A percentile compares a stretch with the other conserved stretches of the same genome.
phyloP scores from a whole-genome alignment of 108 stramenopile genomes.

The Cylindrotheca fusiformis region DNA sequence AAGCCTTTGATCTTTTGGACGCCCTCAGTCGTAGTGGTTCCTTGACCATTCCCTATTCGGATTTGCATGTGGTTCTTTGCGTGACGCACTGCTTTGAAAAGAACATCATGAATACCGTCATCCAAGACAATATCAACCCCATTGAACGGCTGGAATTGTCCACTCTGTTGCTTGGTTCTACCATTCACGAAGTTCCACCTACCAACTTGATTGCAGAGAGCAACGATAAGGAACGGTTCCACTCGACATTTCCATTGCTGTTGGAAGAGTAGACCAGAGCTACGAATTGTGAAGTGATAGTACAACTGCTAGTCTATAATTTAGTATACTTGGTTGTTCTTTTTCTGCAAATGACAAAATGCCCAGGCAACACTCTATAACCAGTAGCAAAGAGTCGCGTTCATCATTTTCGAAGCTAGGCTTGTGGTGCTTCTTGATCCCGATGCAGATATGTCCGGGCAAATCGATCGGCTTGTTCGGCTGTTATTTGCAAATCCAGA shows the following conservation, averaged over 20 bases:
- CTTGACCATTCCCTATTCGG: slow-evolving; percentile 52
- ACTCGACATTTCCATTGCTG: slow-evolving; percentile 17
- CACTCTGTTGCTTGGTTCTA: slow-evolving; percentile 60
- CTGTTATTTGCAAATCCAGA: slow-evolving; percentile 76
- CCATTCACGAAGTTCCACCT: slow-evolving; percentile 37
- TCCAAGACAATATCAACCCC: slow-evolving; percentile 84
- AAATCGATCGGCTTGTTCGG: slow-evolving; percentile 69
- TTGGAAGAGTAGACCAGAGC: slow-evolving; percentile 19
- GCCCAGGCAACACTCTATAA: too few relatives aligned
- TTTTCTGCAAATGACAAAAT: too few relatives aligned
- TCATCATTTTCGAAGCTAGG: too few relatives aligned
- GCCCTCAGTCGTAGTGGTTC: slow-evolving; percentile 81
- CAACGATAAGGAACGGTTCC: slow-evolving; percentile 6
- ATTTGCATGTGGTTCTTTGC: slow-evolving; percentile 81
- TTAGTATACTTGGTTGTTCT: slow-evolving; percentile 18
- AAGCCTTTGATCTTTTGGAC: slow-evolving; percentile 86
- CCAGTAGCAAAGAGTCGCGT: too few relatives aligned
- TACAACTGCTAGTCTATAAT: too few relatives aligned
- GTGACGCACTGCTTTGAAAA: slow-evolving; percentile 85
- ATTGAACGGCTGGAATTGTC: slow-evolving; percentile 84
- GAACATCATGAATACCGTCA: slow-evolving; percentile 70
- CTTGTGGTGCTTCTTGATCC: neutral
- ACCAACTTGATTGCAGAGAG: slow-evolving; percentile 9
- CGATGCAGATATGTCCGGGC: slow-evolving; percentile 51
- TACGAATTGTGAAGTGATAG: slow-evolving; percentile 16